Percentiles rank a stretch among this genome's conserved stretches.
Conservation (phyloP, 768 basidiomycete genomes). For the Suillus paluster region DNA sequence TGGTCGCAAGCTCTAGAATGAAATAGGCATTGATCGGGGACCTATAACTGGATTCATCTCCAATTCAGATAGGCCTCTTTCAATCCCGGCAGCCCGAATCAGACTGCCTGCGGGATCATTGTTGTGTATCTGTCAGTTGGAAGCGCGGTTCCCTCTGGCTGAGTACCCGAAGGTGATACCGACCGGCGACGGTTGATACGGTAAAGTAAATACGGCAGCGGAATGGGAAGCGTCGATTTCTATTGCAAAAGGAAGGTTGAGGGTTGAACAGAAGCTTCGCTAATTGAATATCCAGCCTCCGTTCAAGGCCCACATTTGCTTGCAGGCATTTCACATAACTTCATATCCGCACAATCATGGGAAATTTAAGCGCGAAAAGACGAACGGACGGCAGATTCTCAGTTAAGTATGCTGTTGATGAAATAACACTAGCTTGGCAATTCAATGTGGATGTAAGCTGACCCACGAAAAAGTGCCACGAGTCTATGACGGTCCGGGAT, state of each 20-base stretch:
- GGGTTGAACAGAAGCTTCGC: no score
- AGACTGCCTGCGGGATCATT: neutral
- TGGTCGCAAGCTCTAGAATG: neutral
- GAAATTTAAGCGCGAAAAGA: neutral
- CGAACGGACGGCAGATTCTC: neutral
- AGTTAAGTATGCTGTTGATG: neutral
- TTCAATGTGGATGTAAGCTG: neutral
- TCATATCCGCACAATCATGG: conserved; percentile 7
- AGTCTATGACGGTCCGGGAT: neutral
- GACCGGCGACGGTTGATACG: neutral
- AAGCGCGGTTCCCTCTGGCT: neutral
- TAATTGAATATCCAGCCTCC: neutral
- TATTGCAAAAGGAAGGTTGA: neutral
- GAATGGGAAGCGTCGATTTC: neutral
- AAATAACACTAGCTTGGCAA: neutral
- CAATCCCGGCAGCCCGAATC: neutral
- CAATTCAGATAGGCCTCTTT: neutral
- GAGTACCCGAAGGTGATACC: neutral
- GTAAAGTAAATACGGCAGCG: neutral
- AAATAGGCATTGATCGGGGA: neutral
- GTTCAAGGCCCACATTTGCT: neutral
- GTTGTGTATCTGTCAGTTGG: neutral
- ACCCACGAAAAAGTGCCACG: neutral
- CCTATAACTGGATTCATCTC: neutral
- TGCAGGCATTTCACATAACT: neutral